Evolutionary conservation across 495 filamentous ascomycete species (phyloP).

Genomic region (Annulohypoxylon moriforme): DNA sequence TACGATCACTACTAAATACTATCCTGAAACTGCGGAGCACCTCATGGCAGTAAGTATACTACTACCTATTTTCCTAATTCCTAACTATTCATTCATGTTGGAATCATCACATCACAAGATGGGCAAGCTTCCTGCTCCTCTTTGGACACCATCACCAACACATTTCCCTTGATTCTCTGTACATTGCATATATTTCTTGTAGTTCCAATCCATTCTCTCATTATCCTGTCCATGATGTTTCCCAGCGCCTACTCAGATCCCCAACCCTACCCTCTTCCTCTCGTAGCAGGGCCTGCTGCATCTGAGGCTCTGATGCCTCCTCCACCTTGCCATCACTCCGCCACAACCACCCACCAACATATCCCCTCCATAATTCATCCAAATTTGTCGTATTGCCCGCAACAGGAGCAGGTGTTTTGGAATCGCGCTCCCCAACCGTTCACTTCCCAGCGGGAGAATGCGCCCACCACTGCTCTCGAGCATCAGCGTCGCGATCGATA

Average conservation of each 20-base stretch:
- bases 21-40: background rate
- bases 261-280: background rate
- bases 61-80: background rate
- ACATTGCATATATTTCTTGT: background rate
- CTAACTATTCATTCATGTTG: background rate
- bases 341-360: background rate
- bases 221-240: background rate
- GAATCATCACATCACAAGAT: background rate
- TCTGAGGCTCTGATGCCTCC: conserved; percentile 13
- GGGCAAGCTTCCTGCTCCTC: conserved; percentile 4
- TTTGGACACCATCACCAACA: conserved; percentile 1
- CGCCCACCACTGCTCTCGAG: conserved; percentile 7
- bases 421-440: background rate
- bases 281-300: conserved; percentile 1
- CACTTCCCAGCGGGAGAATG: background rate
- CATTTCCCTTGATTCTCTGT: background rate
- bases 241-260: background rate
- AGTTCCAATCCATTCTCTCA: background rate
- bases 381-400: background rate
- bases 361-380: background rate
- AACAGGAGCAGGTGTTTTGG: background rate
- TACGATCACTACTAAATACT: background rate
- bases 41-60: conserved; percentile 38
- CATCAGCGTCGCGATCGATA: conserved; percentile 1
- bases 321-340: background rate